A percentile compares a stretch with the other conserved stretches of the same genome.
Conservation (phyloP, 2,329 filamentous ascomycete genomes). For the Trichophyton verrucosum region DNA sequence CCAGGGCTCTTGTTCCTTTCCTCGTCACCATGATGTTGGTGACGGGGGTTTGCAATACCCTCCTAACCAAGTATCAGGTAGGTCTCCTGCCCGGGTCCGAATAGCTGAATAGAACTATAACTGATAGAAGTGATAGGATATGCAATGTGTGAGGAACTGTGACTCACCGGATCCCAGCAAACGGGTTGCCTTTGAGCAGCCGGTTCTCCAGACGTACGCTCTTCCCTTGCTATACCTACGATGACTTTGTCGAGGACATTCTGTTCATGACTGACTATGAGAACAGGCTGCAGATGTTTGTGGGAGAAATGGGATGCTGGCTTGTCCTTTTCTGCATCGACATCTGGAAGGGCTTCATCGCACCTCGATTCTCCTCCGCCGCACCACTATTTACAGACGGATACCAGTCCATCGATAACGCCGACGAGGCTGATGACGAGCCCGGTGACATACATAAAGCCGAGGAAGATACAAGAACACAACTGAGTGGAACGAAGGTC, state of each 20-base stretch:
- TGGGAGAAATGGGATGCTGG: conserved; percentile 94
- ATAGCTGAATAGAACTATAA: conserved; percentile 61
- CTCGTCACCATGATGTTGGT: conserved; percentile 93
- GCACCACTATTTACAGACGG: conserved; percentile 37
- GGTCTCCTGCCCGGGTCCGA: conserved; percentile 16
- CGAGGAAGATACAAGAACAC: conserved; percentile 44
- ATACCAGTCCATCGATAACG: conserved; percentile 52
- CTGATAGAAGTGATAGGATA: conserved; percentile 56
- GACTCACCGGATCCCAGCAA: conserved; percentile 54
- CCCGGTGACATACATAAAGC: conserved; percentile 39
- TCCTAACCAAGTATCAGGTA: conserved; percentile 93
- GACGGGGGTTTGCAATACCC: conserved; percentile 91
- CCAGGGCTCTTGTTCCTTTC: conserved; percentile 61
- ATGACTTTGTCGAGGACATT: not conserved
- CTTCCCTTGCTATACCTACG: not conserved
- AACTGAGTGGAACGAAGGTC: conserved; percentile 58
- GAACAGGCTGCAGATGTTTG: conserved; percentile 73
- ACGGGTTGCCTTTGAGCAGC: conserved; percentile 73
- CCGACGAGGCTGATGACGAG: conserved; percentile 33
- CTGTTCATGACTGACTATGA: not conserved
- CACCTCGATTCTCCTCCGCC: conserved; percentile 28
- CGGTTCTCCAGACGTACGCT: conserved; percentile 70
- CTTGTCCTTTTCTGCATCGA: conserved; percentile 64
- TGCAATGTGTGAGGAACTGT: conserved; percentile 92
- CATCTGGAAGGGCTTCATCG: conserved; percentile 49